Conservation (phyloP, 192 early-diverging fungal genomes). For the Coemansia sp. region DNA sequence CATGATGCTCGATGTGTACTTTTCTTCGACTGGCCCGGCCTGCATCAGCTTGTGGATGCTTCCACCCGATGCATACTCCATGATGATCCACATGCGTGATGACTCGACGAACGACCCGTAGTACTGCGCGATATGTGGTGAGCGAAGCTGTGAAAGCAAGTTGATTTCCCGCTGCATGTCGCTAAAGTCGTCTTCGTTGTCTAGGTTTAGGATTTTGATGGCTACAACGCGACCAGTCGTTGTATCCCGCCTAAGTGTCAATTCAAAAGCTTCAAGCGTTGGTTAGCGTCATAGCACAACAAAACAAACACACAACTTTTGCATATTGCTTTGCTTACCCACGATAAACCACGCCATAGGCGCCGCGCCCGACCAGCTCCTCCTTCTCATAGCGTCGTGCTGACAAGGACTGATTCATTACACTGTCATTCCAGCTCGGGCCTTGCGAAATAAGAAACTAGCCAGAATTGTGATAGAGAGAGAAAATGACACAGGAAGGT, state of each 20-base stretch:
- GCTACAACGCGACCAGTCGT: constrained; percentile 82
- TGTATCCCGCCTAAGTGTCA: constrained; percentile 60
- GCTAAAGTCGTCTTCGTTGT: constrained; percentile 94
- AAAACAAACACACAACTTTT: neutral
- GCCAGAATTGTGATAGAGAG: neutral
- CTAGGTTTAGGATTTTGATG: constrained; percentile 97
- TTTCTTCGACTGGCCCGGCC: constrained; percentile 86
- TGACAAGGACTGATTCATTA: constrained; percentile 51
- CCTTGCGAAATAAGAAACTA: neutral
- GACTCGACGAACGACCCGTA: constrained; percentile 88
- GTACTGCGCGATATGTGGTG: constrained; percentile 92
- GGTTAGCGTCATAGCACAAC: neutral
- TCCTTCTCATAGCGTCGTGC: constrained; percentile 56
- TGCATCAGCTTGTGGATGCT: constrained; percentile 78
- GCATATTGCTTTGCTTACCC: constrained; percentile 30
- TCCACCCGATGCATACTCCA: constrained; percentile 97
- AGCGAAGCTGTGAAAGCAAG: constrained; percentile 84
- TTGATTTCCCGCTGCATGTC: constrained; percentile 96
- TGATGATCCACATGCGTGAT: constrained; percentile 97
- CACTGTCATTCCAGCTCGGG: constrained; percentile 35
- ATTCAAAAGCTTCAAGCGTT: neutral
- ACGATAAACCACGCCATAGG: constrained; percentile 57
- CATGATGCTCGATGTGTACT: constrained; percentile 86
- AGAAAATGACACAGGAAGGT: neutral
- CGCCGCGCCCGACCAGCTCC: constrained; percentile 57